Evolutionary conservation across 257 asterid genomes (phyloP), one percentile per base, ranked within the genome.

Genomic region (Primulina eburnea): DNA sequence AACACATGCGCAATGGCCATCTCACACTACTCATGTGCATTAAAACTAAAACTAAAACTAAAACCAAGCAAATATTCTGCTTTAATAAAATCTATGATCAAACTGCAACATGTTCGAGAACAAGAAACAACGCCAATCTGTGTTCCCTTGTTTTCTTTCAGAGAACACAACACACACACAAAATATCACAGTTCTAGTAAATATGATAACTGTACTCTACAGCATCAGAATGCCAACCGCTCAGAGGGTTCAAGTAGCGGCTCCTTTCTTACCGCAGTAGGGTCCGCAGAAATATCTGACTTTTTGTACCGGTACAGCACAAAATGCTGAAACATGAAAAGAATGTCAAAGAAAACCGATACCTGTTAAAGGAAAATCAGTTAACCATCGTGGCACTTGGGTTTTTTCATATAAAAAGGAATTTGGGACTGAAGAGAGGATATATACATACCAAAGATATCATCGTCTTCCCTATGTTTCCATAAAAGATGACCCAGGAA

Each of bases 401-500:
- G 47, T 9, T 38, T 9, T 38, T 2, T 38, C 11, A 12, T 43
- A 43, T 43, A 11, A 59, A 29, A 8, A 35, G 10, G 64, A 6
- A 20, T 63, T 34, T 8, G 8, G 40, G 40, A 35, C 53, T 12
- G 67, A 18, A 30, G 65, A 61, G 43, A 32, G 11, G 24, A 18
- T 12, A 64, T 11, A 33, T 14, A 38, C 82, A 30, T 87, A 93
- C 97, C 97, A 93, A 57, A 47, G 99, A 93, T 78, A 93, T 81
- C 87, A 89, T 74, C 6, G 92, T 89, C 85, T 93, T 93, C 71
- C 99, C 99, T 3, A 90, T 84, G 84, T 90, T 93, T 26, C 97
- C 97, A 56, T 90, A 89, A 72, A 93, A 87, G 75, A 90, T 93
- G 75, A 90, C 87, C 96, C 90, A 84, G 0, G 99, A 93, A 69